Percentiles rank a stretch among this genome's conserved stretches.
phyloP scores from a whole-genome alignment of 331 rosid species.

The Saraca asoca region DNA sequence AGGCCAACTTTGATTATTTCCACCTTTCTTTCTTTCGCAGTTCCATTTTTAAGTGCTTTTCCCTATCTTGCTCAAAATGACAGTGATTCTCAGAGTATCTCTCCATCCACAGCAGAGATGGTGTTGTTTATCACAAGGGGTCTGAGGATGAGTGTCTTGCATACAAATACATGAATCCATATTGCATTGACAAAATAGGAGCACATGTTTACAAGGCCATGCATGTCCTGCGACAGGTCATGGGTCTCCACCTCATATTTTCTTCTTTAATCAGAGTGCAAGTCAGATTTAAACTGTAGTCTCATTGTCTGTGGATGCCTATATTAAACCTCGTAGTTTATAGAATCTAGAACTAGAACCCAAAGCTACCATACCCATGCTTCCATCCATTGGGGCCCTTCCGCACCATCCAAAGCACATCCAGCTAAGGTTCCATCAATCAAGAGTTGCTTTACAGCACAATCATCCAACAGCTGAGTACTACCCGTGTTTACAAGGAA shows the following conservation, averaged over 20 bases:
- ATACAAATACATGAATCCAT: too few relatives aligned
- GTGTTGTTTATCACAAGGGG: too few relatives aligned
- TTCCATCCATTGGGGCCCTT: conserved; percentile 99
- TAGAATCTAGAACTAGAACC: not conserved
- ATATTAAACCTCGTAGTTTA: too few relatives aligned
- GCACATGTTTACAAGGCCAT: too few relatives aligned
- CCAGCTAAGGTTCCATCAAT: conserved; percentile 98
- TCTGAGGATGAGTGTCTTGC: too few relatives aligned
- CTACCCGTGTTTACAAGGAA: conserved; percentile 95
- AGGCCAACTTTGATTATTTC: conserved; percentile 12
- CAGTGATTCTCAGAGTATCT: too few relatives aligned
- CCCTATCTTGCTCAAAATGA: not conserved
- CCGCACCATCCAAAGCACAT: conserved; percentile 98
- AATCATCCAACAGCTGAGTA: conserved; percentile 93
- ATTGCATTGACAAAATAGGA: too few relatives aligned
- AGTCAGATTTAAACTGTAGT: conserved; percentile 10
- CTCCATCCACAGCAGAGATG: too few relatives aligned
- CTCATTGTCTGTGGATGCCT: conserved; percentile 11
- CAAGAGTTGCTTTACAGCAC: conserved; percentile 94
- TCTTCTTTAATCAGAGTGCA: conserved; percentile 21
- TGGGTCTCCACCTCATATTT: too few relatives aligned
- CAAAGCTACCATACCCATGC: conserved; percentile 81
- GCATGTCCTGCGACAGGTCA: too few relatives aligned
- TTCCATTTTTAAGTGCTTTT: too few relatives aligned
- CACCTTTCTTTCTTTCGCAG: not conserved